Evolutionary conservation across 2,329 filamentous ascomycete genomes (phyloP), one percentile per base, ranked within the genome.

Genomic region (Claviceps purpurea): DNA sequence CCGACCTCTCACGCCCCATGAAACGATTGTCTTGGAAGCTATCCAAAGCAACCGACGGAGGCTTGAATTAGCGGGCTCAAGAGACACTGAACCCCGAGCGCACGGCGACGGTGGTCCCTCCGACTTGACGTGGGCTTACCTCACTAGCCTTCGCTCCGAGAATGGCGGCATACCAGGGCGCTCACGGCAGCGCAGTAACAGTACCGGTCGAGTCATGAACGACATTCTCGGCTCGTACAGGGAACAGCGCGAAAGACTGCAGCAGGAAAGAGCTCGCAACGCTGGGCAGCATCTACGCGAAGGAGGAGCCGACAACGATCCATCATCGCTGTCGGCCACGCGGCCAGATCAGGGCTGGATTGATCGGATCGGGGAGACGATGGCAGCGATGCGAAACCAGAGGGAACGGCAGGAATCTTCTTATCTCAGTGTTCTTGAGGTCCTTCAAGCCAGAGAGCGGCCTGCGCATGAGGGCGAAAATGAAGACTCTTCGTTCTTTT

Each of bases 1-100:
- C 51, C 66, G 70, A 37, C 76, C 78, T 1, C 67, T 79, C 34
- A 76, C 72, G 2, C 55, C 72, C 1, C 76, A 78, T 49, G 79
- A 83, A 57, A 75, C 74, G 2, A 63, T 74, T 45, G 75, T 81
- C 1, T 64, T 82, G 3, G 77, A 81, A 54, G 77, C 77, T 2
- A 69, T 80, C 30, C 73, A 78, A 55, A 70, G 70, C 34, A 73
- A 77, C 50, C 73, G 78, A 38, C 71, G 75, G 24, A 71, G 74
- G 18, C 69, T 74, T 43, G 75, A 78, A 51, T 64, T 73, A 60
- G 54, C 61, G 48, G 56, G 59, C 45, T 59, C 65, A 26, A 59
- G 59, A 44, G 61, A 57, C 61, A 54, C 53, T 48, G 59, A 60
- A 50, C 51, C 64, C 57, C 55, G 57, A 46, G 52, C 57, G 55